phyloP scores from a whole-genome alignment of 1,139 yeast genomes.

The Yamadazyma conglobata region DNA sequence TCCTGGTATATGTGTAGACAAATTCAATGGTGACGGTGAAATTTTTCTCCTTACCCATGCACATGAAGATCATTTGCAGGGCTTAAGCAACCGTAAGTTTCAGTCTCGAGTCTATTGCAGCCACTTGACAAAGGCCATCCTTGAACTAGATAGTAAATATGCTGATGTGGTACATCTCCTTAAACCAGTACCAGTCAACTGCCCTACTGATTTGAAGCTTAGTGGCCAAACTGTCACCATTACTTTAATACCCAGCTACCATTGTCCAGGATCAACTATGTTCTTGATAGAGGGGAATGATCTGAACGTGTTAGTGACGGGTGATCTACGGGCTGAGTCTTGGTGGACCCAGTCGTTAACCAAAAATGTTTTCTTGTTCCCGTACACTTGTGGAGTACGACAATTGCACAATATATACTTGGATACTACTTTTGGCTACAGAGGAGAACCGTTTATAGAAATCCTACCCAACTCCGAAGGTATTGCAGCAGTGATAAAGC shows the following conservation, averaged over 20 bases:
- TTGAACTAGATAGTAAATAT: slow-evolving; percentile 24
- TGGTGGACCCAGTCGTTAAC: slow-evolving; percentile 47
- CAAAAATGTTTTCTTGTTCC: slow-evolving; percentile 39
- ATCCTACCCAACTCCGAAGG: slow-evolving; percentile 45
- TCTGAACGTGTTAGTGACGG: slow-evolving; percentile 47
- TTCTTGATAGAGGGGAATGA: slow-evolving; percentile 40
- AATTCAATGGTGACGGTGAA: slow-evolving; percentile 30
- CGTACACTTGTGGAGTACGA: slow-evolving; percentile 36
- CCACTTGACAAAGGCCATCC: slow-evolving; percentile 37
- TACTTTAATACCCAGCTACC: slow-evolving; percentile 44
- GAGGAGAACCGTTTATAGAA: slow-evolving; percentile 48
- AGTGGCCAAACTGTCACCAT: slow-evolving; percentile 16
- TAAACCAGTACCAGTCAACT: slow-evolving; percentile 21
- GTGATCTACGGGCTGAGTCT: slow-evolving; percentile 56
- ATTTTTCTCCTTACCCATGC: slow-evolving; percentile 48
- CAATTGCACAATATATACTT: slow-evolving; percentile 47
- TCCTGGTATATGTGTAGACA: slow-evolving; percentile 40
- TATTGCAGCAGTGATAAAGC: slow-evolving; percentile 27
- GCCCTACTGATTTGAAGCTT: slow-evolving; percentile 19
- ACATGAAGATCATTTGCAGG: slow-evolving; percentile 56
- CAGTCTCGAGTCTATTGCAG: slow-evolving; percentile 50
- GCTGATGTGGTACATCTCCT: slow-evolving; percentile 21
- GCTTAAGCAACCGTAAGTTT: slow-evolving; percentile 40
- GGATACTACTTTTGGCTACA: slow-evolving; percentile 54
- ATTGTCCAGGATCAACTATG: slow-evolving; percentile 65